A percentile compares a stretch with the other conserved stretches of the same genome.
Conservation (phyloP, 306 rosid genomes). For the Prunus padus region DNA sequence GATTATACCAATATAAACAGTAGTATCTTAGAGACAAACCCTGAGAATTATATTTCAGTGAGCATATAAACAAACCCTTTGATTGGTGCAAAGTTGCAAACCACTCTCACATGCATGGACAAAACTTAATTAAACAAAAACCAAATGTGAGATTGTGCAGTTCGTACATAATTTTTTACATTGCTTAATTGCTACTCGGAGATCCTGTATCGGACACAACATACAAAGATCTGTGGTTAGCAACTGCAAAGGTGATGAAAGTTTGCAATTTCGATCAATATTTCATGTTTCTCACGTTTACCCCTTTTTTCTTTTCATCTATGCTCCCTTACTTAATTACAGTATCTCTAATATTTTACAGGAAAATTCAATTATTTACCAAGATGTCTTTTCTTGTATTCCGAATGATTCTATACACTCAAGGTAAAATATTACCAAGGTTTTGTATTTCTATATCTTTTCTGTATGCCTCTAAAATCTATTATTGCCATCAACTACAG, state of each 20-base stretch:
- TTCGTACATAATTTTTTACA: neutral
- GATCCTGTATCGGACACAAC: conserved; percentile 54
- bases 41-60: neutral
- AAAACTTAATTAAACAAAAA: neutral
- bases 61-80: conserved; percentile 22
- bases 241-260: conserved; percentile 44
- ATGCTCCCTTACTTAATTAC: neutral
- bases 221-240: conserved; percentile 48
- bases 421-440: conserved; percentile 24
- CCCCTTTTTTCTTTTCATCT: neutral
- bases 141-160: conserved; percentile 22
- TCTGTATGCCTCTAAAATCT: neutral
- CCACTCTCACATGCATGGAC: conserved; percentile 14
- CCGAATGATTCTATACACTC: conserved; percentile 42
- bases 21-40: conserved; percentile 20
- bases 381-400: conserved; percentile 47
- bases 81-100: conserved; percentile 37
- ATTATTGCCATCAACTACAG: conserved; percentile 18
- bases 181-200: neutral
- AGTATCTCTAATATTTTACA: conserved; percentile 13
- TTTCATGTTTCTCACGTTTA: neutral
- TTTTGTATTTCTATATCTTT: neutral
- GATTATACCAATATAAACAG: conserved; percentile 2
- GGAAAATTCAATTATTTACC: conserved; percentile 42
- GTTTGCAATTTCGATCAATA: neutral